Conservation (phyloP, 169 alveolate species). For the Amoebophrya sp. region DNA sequence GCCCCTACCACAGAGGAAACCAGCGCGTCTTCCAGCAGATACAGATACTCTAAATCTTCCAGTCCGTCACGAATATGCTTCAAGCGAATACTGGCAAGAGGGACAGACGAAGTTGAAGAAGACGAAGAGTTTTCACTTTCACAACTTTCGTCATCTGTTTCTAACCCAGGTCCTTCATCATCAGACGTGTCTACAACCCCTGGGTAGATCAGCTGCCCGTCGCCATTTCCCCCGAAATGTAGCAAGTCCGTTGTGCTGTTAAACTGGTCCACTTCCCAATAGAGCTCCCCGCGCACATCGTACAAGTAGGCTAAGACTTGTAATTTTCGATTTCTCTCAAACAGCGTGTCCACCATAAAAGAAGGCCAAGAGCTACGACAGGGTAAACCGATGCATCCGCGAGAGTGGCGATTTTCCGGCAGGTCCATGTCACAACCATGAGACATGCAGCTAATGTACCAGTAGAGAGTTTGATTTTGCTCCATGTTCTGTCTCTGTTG, state of each 20-base stretch:
- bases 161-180: no score
- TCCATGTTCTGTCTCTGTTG: no score
- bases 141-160: no score
- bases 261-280: constrained; percentile 16
- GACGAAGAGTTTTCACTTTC: no score
- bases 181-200: neutral
- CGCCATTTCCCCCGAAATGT: constrained; percentile 8
- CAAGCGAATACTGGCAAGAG: neutral
- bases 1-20: no score
- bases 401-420: neutral
- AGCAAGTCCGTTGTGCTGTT: neutral
- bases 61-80: neutral
- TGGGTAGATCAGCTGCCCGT: neutral
- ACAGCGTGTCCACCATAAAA: neutral
- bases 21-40: neutral
- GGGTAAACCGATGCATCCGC: neutral
- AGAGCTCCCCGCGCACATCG: constrained; percentile 2
- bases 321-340: neutral
- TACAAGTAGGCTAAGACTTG: neutral
- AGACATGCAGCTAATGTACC: neutral
- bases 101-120: no score
- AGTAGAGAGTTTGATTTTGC: neutral
- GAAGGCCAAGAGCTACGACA: neutral
- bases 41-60: neutral
- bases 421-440: constrained; percentile 22